Evolutionary conservation across 2,329 filamentous ascomycete species (phyloP).

Genomic region (Trichoderma asperellum): DNA sequence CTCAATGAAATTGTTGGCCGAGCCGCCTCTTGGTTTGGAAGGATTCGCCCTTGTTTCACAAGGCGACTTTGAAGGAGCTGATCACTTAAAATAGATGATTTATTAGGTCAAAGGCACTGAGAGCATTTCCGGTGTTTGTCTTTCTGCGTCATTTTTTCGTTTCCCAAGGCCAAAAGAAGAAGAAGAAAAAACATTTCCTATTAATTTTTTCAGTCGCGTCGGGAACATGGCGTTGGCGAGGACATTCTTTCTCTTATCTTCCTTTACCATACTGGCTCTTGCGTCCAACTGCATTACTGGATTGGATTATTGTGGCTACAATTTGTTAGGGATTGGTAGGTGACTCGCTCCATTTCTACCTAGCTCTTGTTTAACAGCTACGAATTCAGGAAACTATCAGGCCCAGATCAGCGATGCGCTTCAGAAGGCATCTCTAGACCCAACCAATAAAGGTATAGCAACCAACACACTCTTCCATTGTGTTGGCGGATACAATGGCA

Average conservation of each 20-base stretch:
- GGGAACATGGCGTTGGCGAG: background rate
- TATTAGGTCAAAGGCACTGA: background rate
- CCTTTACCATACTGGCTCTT: background rate
- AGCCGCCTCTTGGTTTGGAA: background rate
- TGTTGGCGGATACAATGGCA: background rate
- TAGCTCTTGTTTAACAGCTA: background rate
- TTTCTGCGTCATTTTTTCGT: background rate
- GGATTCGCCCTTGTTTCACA: background rate
- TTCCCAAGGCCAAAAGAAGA: background rate
- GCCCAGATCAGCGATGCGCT: background rate
- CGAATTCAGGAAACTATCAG: background rate
- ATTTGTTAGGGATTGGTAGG: background rate
- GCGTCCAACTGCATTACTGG: background rate
- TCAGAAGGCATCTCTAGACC: background rate
- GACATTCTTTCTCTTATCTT: background rate
- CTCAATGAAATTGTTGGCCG: background rate
- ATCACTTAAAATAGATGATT: background rate
- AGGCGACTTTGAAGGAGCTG: background rate
- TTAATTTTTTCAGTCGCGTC: background rate
- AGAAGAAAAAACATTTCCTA: background rate
- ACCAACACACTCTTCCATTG: background rate
- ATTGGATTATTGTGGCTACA: background rate
- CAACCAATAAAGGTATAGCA: background rate
- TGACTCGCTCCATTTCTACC: background rate
- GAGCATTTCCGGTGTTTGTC: background rate